These are phyloP conservation scores for Murraya koenigii DNA, from an alignment of 345 rosid genomes.

Conservation along the genomic window DNA sequence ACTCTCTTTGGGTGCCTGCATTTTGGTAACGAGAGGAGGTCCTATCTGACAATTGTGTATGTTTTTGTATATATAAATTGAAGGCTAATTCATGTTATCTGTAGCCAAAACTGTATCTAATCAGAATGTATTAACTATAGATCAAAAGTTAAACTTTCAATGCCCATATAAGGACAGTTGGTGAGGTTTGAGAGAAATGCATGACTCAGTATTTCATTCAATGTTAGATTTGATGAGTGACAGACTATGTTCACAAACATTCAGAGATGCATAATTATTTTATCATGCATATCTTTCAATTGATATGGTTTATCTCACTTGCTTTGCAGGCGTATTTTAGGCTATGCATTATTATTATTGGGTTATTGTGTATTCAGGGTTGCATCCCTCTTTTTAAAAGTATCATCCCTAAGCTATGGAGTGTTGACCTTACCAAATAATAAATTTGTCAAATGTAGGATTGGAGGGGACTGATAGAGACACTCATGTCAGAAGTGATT, in stretches of 20 bases:
- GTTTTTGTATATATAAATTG: background rate
- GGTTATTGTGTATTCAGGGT: background rate
- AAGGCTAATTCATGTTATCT: background rate
- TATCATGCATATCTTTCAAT: background rate
- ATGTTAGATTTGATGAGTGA: too few species aligned
- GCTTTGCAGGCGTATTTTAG: background rate
- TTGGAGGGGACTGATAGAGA: background rate
- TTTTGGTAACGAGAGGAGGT: background rate
- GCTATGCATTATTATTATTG: background rate
- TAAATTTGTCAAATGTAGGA: background rate
- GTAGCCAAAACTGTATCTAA: background rate
- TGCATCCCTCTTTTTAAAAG: background rate
- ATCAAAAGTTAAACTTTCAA: background rate
- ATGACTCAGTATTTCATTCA: background rate
- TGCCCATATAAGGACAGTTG: background rate
- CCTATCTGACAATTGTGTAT: background rate
- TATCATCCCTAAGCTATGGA: background rate
- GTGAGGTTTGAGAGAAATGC: background rate
- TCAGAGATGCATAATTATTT: background rate
- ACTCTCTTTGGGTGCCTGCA: background rate
- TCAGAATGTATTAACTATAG: background rate
- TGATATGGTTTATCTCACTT: background rate
- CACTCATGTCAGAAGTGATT: background rate
- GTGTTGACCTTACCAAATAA: background rate
- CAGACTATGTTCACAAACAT: background rate